Base-by-base conservation (phyloP, 306 rosid species). In the Glycine tomentella region DNA sequence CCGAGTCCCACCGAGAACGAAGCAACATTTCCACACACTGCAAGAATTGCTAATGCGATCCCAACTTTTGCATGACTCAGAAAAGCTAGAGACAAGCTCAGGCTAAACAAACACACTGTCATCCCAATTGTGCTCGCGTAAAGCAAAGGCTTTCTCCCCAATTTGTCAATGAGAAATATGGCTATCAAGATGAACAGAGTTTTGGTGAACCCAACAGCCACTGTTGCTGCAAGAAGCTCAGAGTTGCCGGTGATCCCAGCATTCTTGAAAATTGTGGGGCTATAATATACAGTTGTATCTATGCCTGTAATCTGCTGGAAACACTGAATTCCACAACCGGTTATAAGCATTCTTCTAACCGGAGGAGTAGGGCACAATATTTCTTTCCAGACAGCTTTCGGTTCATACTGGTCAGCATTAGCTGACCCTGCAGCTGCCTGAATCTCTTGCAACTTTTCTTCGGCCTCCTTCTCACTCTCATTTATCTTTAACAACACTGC, bases 1-100 rank as follows among this genome's bases (percentile, higher is more conserved):
- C 97, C 97, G 76, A 92, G 84, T 76, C 97, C 93, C 9, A 88
- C 87, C 0, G 92, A 92, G 84, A 92, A 92, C 65, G 82, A 91
- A 59, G 94, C 93, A n/a, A 91, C 93, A 79, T 85, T 89, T 45
- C 93, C 93, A 80, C 92, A 91, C 55, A 91, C 93, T 9, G 93
- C 79, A 16, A 88, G 45, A 66, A 90, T 87, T 16, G 90, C 87
- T 66, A 86, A 69, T 20, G 36, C 75, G 40, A 91, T 87, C 58
- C 93, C 93, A 33, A 84, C 62, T 77, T 85, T 83, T 42, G 78
- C 88, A 56, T 91, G 80, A 58, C 87, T 80, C 34, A 84, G 58
- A 20, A 88, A 57, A 76, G 91, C 89, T 11, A 91, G 81, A 73
- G 97, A 88, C 49, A 91, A 73, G 86, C 94, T 90, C 42, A 90